A percentile compares a stretch with the other conserved stretches of the same genome.
These are phyloP conservation scores for Knoxia roxburghii DNA, from an alignment of 257 asterid genomes.

Conservation along the genomic window DNA sequence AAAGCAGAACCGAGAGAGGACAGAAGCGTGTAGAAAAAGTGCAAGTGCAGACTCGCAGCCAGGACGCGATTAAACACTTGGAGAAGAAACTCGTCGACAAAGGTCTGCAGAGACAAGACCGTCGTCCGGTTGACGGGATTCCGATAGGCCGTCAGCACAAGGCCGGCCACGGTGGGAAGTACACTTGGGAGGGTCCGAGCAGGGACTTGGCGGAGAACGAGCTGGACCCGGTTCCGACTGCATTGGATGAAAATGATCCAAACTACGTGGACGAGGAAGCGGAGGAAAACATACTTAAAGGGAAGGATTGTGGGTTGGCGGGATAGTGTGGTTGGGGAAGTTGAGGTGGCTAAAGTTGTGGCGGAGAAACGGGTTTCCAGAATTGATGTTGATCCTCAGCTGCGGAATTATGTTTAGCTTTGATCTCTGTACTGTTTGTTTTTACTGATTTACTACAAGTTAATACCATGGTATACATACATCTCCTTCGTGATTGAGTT, in stretches of 20 bases:
- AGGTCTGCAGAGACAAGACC: constrained; percentile 45
- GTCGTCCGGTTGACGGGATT: constrained; percentile 39
- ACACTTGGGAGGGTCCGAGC: constrained; percentile 61
- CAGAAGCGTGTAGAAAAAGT: constrained; percentile 35
- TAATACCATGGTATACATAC: too few relatives aligned
- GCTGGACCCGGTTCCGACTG: constrained; percentile 35
- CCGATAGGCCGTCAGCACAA: constrained; percentile 29
- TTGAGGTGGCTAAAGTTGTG: constrained; percentile 38
- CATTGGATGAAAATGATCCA: constrained; percentile 44
- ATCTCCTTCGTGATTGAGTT: too few relatives aligned
- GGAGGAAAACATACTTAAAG: constrained; percentile 30
- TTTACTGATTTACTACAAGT: too few relatives aligned
- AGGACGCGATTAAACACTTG: constrained; percentile 29
- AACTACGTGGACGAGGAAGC: constrained; percentile 56
- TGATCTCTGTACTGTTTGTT: too few relatives aligned
- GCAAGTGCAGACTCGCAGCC: constrained; percentile 25
- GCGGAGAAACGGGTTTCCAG: constrained; percentile 42
- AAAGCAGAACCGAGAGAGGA: constrained; percentile 34
- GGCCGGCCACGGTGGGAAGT: constrained; percentile 56
- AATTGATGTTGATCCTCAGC: constrained; percentile 34
- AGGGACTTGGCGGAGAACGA: constrained; percentile 19
- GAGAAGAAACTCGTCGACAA: constrained; percentile 48
- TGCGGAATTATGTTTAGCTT: constrained; percentile 23
- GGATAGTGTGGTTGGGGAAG: constrained; percentile 38
- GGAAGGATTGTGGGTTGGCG: constrained; percentile 32